Percentiles rank a stretch among this genome's conserved stretches.
phyloP scores from a whole-genome alignment of 2,329 filamentous ascomycete genomes.

The Uncinocarpus reesii region DNA sequence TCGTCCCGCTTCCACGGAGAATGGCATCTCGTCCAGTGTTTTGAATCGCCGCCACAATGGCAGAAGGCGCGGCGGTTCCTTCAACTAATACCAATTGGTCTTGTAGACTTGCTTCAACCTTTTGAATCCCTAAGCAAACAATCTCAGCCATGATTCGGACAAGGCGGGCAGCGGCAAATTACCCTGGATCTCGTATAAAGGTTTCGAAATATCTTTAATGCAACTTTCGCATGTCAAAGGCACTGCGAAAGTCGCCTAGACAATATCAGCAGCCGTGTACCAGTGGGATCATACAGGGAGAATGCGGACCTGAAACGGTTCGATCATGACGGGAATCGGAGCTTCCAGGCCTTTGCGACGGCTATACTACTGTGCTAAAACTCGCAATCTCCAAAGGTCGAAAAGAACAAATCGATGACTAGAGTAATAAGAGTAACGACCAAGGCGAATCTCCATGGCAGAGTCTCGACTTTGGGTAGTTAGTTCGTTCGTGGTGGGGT shows the following conservation, averaged over 20 bases:
- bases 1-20: constrained; percentile 72
- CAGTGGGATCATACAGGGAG: not conserved
- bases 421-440: too few species aligned
- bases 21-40: constrained; percentile 88
- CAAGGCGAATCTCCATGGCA: constrained; percentile 2
- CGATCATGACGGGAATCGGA: constrained; percentile 28
- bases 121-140: constrained; percentile 56
- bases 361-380: not conserved
- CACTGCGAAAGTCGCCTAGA: constrained; percentile 83
- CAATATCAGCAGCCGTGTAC: constrained; percentile 5
- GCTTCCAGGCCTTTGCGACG: not conserved
- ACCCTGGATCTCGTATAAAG: constrained; percentile 64
- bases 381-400: not conserved
- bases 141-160: not conserved
- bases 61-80: constrained; percentile 79
- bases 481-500: constrained; percentile 1
- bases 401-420: not conserved
- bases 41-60: constrained; percentile 82
- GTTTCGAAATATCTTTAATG: constrained; percentile 72
- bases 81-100: constrained; percentile 76
- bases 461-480: not conserved
- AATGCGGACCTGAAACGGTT: constrained; percentile 37
- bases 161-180: constrained; percentile 17
- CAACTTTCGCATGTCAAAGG: constrained; percentile 85
- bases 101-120: constrained; percentile 70